phyloP scores from a whole-genome alignment of 768 basidiomycete genomes.

The Boletus coccyginus region DNA sequence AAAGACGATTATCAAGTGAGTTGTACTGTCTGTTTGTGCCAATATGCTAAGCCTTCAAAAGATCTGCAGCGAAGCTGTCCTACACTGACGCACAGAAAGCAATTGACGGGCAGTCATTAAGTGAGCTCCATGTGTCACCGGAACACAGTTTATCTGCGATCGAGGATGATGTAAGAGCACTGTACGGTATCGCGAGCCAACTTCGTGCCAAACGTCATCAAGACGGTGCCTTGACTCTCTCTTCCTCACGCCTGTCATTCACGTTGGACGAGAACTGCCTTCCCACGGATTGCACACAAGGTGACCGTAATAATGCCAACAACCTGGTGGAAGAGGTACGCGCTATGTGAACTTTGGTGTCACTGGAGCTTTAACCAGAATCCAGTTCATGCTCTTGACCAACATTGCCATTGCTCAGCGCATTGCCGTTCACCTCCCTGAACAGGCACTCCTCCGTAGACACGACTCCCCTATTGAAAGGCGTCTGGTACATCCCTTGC shows the following conservation, averaged over 20 bases:
- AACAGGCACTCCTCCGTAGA: constrained; percentile 94
- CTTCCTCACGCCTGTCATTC: constrained; percentile 73
- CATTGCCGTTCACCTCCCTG: constrained; percentile 90
- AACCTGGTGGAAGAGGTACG: constrained; percentile 85
- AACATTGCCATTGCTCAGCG: constrained; percentile 91
- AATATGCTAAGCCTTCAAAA: constrained; percentile 29
- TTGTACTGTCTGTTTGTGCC: not conserved
- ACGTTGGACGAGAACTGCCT: constrained; percentile 73
- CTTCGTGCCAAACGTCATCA: constrained; percentile 72
- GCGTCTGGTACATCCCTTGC: constrained; percentile 55
- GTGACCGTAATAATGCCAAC: constrained; percentile 69
- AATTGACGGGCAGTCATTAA: constrained; percentile 69
- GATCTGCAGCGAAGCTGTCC: constrained; percentile 82
- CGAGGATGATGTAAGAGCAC: constrained; percentile 69
- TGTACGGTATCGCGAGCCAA: constrained; percentile 69
- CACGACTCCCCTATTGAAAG: constrained; percentile 93
- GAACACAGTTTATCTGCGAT: constrained; percentile 62
- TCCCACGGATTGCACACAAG: constrained; percentile 75
- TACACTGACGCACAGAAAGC: constrained; percentile 81
- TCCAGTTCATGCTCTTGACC: constrained; percentile 89
- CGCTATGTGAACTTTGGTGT: not conserved
- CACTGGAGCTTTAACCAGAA: constrained; percentile 1
- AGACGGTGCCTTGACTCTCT: constrained; percentile 72
- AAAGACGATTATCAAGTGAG: constrained; percentile 86
- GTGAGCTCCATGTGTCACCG: constrained; percentile 47